Percentiles rank a stretch among this genome's conserved stretches.
Evolutionary conservation across 257 asterid genomes (phyloP).

Genomic region (Fraxinus pennsylvanica): DNA sequence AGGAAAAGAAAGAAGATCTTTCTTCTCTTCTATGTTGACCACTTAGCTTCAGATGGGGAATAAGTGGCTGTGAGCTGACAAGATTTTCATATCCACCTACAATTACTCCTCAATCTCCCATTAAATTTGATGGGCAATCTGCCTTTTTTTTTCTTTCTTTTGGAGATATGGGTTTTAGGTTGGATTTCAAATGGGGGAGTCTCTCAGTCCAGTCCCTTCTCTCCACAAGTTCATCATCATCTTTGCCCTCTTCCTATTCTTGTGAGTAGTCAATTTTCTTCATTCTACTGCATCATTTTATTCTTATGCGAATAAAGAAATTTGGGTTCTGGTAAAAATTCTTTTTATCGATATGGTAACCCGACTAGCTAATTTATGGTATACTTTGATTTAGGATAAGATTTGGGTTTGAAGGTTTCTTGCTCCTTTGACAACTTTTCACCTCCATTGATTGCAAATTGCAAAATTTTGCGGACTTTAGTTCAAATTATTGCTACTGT

Average conservation of each 20-base stretch:
- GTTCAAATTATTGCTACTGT: not conserved
- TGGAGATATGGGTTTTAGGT: slow-evolving; percentile 64
- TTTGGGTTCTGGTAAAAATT: not conserved
- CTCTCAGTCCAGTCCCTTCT: slow-evolving; percentile 61
- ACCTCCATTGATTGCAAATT: not conserved
- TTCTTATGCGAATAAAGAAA: not conserved
- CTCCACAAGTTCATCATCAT: slow-evolving; percentile 52
- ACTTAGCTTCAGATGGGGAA: slow-evolving; percentile 55
- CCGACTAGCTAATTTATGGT: not conserved
- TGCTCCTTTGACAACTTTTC: not conserved
- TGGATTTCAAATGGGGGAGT: slow-evolving; percentile 65
- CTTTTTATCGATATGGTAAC: not conserved
- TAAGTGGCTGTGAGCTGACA: slow-evolving; percentile 70
- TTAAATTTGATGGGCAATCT: slow-evolving; percentile 28
- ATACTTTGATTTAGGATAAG: not conserved
- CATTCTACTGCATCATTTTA: not conserved
- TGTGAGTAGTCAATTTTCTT: slow-evolving; percentile 38
- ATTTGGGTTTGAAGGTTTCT: not conserved
- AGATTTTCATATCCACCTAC: slow-evolving; percentile 27
- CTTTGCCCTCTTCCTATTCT: slow-evolving; percentile 52
- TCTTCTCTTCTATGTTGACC: not conserved
- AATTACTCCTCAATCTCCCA: slow-evolving; percentile 11
- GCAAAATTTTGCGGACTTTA: not conserved
- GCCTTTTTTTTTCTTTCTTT: slow-evolving; percentile 19
- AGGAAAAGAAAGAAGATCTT: not conserved